phyloP scores from a whole-genome alignment of 768 basidiomycete genomes.

The Dictyophora rubrovolvata region DNA sequence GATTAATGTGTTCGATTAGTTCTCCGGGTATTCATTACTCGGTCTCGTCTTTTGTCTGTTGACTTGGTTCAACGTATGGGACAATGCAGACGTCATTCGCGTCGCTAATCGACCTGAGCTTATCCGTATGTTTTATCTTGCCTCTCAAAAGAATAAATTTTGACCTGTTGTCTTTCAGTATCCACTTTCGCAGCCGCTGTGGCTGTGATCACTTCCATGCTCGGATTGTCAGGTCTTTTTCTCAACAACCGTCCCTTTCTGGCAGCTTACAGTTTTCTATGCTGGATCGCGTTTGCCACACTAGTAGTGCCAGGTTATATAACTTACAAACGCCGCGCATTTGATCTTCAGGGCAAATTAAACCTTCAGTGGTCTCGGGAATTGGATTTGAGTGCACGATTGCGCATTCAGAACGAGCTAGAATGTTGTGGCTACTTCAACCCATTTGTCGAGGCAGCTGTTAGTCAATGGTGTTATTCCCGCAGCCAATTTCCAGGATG shows the following conservation, averaged over 20 bases:
- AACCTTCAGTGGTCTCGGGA: conserved; percentile 65
- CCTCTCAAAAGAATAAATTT: not conserved
- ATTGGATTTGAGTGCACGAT: conserved; percentile 48
- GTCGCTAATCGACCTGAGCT: conserved; percentile 61
- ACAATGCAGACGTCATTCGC: conserved; percentile 58
- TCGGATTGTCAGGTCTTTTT: conserved; percentile 73
- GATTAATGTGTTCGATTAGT: conserved; percentile 24
- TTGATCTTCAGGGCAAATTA: conserved; percentile 76
- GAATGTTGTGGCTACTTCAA: conserved; percentile 73
- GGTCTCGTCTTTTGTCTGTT: conserved; percentile 57
- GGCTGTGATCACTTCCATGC: conserved; percentile 52
- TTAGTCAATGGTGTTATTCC: conserved; percentile 64
- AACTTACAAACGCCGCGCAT: conserved; percentile 61
- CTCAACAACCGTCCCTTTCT: conserved; percentile 80
- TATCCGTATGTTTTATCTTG: conserved; percentile 26
- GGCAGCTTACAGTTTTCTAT: conserved; percentile 57
- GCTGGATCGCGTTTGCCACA: conserved; percentile 65
- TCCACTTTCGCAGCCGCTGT: conserved; percentile 57
- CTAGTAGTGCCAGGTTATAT: conserved; percentile 70
- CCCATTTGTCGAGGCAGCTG: conserved; percentile 71
- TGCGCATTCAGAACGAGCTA: conserved; percentile 64
- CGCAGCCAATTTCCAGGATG: conserved; percentile 65
- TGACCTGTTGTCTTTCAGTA: conserved; percentile 21
- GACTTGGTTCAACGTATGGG: conserved; percentile 70
- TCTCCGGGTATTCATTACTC: conserved; percentile 50